Conservation (phyloP, 1,284 basidiomycete genomes). For the Trametes versicolor region DNA sequence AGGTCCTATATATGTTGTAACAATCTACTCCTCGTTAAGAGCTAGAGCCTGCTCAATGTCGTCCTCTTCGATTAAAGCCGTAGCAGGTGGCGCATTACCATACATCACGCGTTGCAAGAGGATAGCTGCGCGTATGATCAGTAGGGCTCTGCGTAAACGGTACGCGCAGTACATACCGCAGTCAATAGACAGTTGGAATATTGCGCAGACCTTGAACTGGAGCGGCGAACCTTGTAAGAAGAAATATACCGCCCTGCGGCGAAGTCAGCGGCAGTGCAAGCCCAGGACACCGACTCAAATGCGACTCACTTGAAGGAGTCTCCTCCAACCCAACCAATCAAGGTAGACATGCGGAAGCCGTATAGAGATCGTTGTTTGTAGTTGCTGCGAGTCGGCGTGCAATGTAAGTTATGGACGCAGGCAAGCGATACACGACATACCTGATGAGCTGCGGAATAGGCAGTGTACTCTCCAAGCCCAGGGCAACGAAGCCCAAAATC, state of each 20-base stretch:
- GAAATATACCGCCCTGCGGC: slow-evolving; percentile 77
- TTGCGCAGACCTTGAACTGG: slow-evolving; percentile 82
- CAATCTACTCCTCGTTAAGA: slow-evolving; percentile 61
- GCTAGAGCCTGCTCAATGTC: slow-evolving; percentile 79
- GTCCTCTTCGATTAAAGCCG: slow-evolving; percentile 63
- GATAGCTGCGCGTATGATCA: slow-evolving; percentile 59
- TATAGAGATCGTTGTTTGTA: slow-evolving; percentile 81
- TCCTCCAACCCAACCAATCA: slow-evolving; percentile 85
- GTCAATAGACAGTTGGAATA: slow-evolving; percentile 85
- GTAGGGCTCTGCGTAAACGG: background rate
- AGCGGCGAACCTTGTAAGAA: slow-evolving; percentile 75
- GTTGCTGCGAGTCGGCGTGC: slow-evolving; percentile 58
- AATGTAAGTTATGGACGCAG: no score
- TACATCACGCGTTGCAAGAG: slow-evolving; percentile 76
- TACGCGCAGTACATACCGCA: slow-evolving; percentile 58
- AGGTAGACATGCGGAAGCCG: slow-evolving; percentile 84
- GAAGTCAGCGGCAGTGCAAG: background rate
- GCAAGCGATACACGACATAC: slow-evolving; percentile 43
- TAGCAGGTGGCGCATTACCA: slow-evolving; percentile 67
- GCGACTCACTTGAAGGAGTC: slow-evolving; percentile 80
- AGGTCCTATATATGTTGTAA: background rate
- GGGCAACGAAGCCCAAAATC: slow-evolving; percentile 78
- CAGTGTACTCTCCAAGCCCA: slow-evolving; percentile 85
- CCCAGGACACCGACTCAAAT: slow-evolving; percentile 23
- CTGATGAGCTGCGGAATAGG: slow-evolving; percentile 84